Percentiles rank a stretch among this genome's conserved stretches.
phyloP scores from a whole-genome alignment of 2,329 filamentous ascomycete species.

The Diaporthe ampelina region DNA sequence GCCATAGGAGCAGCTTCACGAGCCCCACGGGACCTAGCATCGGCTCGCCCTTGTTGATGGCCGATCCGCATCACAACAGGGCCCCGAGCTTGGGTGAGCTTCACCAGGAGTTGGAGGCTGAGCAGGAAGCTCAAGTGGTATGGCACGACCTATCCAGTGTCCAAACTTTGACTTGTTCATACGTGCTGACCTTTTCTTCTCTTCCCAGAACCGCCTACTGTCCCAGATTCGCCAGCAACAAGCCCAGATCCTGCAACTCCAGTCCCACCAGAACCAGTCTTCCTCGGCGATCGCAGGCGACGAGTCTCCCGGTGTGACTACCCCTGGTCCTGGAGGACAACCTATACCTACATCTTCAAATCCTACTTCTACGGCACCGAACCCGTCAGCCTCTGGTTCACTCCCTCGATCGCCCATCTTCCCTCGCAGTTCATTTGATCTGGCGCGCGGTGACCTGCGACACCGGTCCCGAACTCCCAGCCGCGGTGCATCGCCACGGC shows the following conservation, averaged over 20 bases:
- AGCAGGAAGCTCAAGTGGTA: slow-evolving; percentile 84
- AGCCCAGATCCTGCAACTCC: slow-evolving; percentile 75
- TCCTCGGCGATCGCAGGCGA: slow-evolving; percentile 51
- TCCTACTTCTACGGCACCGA: slow-evolving; percentile 53
- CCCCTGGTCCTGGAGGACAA: slow-evolving; percentile 41
- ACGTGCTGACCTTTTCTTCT: not conserved
- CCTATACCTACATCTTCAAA: slow-evolving; percentile 45
- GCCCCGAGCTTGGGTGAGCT: slow-evolving; percentile 81
- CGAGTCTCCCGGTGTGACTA: slow-evolving; percentile 52
- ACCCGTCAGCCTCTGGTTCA: slow-evolving; percentile 57
- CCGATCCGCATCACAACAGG: slow-evolving; percentile 74
- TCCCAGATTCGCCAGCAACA: slow-evolving; percentile 84
- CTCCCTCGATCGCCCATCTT: slow-evolving; percentile 66
- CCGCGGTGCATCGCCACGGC: slow-evolving; percentile 67
- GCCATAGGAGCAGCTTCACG: slow-evolving; percentile 51
- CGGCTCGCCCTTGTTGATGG: slow-evolving; percentile 56
- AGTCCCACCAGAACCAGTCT: slow-evolving; percentile 58
- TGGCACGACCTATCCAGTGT: slow-evolving; percentile 45
- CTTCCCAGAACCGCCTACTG: slow-evolving; percentile 76
- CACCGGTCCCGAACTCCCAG: slow-evolving; percentile 72
- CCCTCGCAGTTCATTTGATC: slow-evolving; percentile 70
- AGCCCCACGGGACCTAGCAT: slow-evolving; percentile 33
- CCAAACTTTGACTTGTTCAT: not conserved
- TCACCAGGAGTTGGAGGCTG: slow-evolving; percentile 83
- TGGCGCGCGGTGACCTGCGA: slow-evolving; percentile 68